Base-by-base conservation (phyloP, 352 stramenopile species). In the Pythium biforme region DNA sequence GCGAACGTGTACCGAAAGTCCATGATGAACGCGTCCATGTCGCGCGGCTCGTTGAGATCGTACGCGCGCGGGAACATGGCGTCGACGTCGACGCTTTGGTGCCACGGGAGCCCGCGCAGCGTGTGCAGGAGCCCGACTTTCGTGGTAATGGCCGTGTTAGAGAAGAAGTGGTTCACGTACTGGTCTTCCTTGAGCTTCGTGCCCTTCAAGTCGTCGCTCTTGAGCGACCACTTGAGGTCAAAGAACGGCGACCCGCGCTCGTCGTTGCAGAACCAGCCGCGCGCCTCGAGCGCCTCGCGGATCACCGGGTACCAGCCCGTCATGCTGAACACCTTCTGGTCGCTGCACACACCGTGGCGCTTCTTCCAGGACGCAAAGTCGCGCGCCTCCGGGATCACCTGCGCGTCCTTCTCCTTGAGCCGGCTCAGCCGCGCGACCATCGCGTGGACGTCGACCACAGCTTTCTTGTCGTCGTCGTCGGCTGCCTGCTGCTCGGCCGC, bases 271-370 rank as follows among this genome's bases (percentile, higher is more conserved):
- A 83, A 88, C 92, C 92, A 98, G 9, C 92, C 91, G 27, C 91
- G 88, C 39, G 88, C 80, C 56, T 96, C 75, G 2, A 98, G 73
- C 25, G 91, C 87, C 54, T 96, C 82, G 12, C 89, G 88, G 39
- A 98, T 94, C 54, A 94, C 92, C 3, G 92, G 92, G 59, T 97
- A 98, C 82, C 88, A 96, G 2, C 92, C 92, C 12, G 90, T 97
- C 70, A 97, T 89, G 49, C 73, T 79, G 50, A 98, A 98, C 27
- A 98, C 92, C 46, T 90, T 92, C 61, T 91, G 83, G 34, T 95
- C 83, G 8, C 51, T 40, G 0, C 68, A 55, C 4, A 97, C 77
- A 9, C 81, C 85, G 59, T 97, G 75, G 14, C 90, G 90, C 50
- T 94, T 89, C 73, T 96, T 97, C 90, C 90, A 98, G 22, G 91